Evolutionary conservation across 768 basidiomycete genomes (phyloP).

Genomic region (Lyophyllum shimeji): DNA sequence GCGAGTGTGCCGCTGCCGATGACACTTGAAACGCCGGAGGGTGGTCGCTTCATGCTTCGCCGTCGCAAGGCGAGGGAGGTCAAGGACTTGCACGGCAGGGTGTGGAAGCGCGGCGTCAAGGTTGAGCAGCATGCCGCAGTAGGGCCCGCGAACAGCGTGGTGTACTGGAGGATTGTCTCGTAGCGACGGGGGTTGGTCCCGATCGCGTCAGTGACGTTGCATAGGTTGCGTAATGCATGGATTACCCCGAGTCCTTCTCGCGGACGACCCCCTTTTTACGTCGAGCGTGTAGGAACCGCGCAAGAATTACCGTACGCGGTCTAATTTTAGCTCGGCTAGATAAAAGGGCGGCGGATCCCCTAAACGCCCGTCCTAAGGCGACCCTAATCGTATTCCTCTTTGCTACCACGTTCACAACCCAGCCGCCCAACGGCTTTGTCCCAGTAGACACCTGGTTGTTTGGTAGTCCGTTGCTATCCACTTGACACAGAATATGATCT

Average conservation of each 20-base stretch:
- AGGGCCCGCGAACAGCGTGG: conserved; percentile 61
- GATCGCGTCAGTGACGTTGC: too few species aligned
- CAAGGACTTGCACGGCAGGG: conserved; percentile 55
- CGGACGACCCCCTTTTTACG: too few species aligned
- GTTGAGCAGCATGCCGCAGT: conserved; percentile 66
- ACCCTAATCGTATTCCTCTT: background rate
- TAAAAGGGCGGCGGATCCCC: background rate
- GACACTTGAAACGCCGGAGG: conserved; percentile 48
- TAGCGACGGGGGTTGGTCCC: conserved; percentile 13
- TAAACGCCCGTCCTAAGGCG: background rate
- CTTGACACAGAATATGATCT: conserved; percentile 1
- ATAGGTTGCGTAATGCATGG: too few species aligned
- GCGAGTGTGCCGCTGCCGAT: conserved; percentile 56
- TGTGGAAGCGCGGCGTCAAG: conserved; percentile 57
- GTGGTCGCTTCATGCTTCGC: conserved; percentile 59
- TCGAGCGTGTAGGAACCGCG: too few species aligned
- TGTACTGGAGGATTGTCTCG: conserved; percentile 65
- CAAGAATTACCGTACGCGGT: background rate
- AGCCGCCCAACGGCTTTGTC: background rate
- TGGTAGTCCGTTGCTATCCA: conserved; percentile 7
- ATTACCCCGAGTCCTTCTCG: too few species aligned
- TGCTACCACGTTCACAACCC: background rate
- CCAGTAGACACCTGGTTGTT: background rate
- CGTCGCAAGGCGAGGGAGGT: conserved; percentile 50
- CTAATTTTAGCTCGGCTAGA: conserved; percentile 4